Evolutionary conservation across 371 early-diverging fungal genomes (phyloP).

Genomic region (Paraphysoderma sedebokerense): DNA sequence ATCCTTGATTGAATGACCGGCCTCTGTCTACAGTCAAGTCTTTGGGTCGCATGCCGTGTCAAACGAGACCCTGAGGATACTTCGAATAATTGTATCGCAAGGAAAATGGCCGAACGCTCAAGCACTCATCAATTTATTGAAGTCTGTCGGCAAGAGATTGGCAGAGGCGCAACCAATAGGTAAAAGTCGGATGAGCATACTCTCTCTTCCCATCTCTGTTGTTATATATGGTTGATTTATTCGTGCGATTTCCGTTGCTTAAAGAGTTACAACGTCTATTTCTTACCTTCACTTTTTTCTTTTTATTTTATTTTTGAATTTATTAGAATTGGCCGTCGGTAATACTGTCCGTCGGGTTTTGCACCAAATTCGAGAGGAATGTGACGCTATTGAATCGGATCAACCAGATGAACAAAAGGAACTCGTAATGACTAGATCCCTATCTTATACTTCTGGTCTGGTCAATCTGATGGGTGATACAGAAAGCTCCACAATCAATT

Average conservation of each 20-base stretch:
- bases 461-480: slow-evolving; percentile 23
- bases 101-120: slow-evolving; percentile 51
- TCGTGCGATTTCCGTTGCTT: no score
- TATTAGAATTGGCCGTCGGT: slow-evolving; percentile 60
- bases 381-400: slow-evolving; percentile 11
- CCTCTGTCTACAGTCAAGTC: slow-evolving; percentile 32
- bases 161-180: slow-evolving; percentile 69
- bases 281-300: background rate
- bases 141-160: slow-evolving; percentile 44
- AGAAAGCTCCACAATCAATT: slow-evolving; percentile 1
- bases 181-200: no score
- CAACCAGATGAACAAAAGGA: background rate
- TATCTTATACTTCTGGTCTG: no score
- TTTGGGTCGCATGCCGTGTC: slow-evolving; percentile 56
- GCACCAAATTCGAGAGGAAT: slow-evolving; percentile 61
- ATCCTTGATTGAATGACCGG: no score
- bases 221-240: no score
- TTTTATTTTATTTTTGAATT: background rate
- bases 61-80: slow-evolving; percentile 56
- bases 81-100: slow-evolving; percentile 57
- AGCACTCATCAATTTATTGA: slow-evolving; percentile 37
- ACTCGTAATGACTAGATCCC: background rate
- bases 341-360: slow-evolving; percentile 73
- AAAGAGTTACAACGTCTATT: background rate
- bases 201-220: no score